phyloP scores from a whole-genome alignment of 805 yeast genomes.

The Candida taoyuanica region DNA sequence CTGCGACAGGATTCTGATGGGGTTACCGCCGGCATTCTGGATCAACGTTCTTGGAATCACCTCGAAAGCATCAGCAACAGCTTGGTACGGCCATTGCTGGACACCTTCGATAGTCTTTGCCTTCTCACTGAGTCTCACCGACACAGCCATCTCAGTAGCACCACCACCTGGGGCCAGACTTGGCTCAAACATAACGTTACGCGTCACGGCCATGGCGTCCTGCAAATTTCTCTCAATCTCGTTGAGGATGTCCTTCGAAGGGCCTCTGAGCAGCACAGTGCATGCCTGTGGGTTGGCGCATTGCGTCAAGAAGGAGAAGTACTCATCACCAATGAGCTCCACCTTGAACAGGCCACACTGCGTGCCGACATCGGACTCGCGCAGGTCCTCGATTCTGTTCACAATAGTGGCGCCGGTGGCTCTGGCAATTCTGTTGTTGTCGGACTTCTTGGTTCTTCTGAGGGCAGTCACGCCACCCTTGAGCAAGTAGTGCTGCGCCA shows the following conservation, averaged over 20 bases:
- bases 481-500: slow-evolving; percentile 93
- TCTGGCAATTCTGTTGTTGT: slow-evolving; percentile 92
- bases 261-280: slow-evolving; percentile 89
- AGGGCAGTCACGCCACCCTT: slow-evolving; percentile 91
- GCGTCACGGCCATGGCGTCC: slow-evolving; percentile 97
- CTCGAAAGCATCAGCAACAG: slow-evolving; percentile 98
- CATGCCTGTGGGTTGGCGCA: slow-evolving; percentile 90
- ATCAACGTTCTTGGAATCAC: slow-evolving; percentile 96
- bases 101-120: slow-evolving; percentile 93
- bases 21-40: slow-evolving; percentile 97
- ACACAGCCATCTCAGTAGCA: slow-evolving; percentile 98
- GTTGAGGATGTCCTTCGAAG: slow-evolving; percentile 92
- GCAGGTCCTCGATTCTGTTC: slow-evolving; percentile 90
- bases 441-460: slow-evolving; percentile 93
- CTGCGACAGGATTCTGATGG: slow-evolving; percentile 83
- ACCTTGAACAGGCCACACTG: slow-evolving; percentile 89
- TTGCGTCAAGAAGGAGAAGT: slow-evolving; percentile 78
- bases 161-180: slow-evolving; percentile 98
- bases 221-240: slow-evolving; percentile 96
- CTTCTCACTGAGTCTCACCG: slow-evolving; percentile 80
- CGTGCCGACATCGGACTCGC: slow-evolving; percentile 85
- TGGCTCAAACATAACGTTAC: slow-evolving; percentile 94
- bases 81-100: slow-evolving; percentile 98
- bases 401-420: slow-evolving; percentile 98
- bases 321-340: slow-evolving; percentile 95